These are phyloP conservation scores for Volvox carteri DNA, from an alignment of 163 green algal species.

Conservation along the genomic window DNA sequence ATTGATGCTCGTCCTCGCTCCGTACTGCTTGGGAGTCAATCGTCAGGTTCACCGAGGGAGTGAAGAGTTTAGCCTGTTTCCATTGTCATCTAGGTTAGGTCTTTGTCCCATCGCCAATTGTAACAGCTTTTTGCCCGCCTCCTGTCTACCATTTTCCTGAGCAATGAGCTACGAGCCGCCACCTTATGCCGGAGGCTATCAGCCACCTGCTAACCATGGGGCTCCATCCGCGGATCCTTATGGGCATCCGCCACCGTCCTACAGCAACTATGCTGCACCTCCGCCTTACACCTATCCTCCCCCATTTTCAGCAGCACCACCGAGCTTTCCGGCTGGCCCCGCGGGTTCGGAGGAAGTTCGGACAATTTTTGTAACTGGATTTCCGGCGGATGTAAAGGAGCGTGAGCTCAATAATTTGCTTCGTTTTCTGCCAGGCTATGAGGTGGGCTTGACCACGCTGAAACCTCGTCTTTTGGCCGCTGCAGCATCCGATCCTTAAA, in stretches of 20 bases:
- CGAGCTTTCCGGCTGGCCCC: neutral
- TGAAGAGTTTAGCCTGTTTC: too few relatives aligned
- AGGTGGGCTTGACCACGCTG: conserved; percentile 70
- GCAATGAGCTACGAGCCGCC: conserved; percentile 49
- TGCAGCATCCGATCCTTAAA: too few relatives aligned
- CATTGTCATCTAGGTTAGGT: too few relatives aligned
- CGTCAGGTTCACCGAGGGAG: too few relatives aligned
- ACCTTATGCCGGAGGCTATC: conserved; percentile 22
- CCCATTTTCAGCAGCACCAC: conserved; percentile 14
- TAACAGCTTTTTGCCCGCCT: too few relatives aligned
- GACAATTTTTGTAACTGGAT: conserved; percentile 93
- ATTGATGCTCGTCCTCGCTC: too few relatives aligned
- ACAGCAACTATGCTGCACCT: conserved; percentile 34
- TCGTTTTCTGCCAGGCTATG: conserved; percentile 93
- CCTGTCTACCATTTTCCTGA: neutral
- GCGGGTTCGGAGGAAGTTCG: conserved; percentile 79
- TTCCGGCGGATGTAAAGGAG: conserved; percentile 92
- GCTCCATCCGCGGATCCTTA: conserved; percentile 30
- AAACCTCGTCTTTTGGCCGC: neutral
- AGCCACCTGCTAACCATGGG: conserved; percentile 29
- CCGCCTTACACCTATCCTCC: conserved; percentile 49
- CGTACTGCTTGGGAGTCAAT: too few relatives aligned
- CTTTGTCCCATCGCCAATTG: too few relatives aligned
- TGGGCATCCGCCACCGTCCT: conserved; percentile 22
- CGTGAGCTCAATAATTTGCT: conserved; percentile 95